Evolutionary conservation across 2,329 filamentous ascomycete genomes (phyloP).

Genomic region (Diplocarpon mali): DNA sequence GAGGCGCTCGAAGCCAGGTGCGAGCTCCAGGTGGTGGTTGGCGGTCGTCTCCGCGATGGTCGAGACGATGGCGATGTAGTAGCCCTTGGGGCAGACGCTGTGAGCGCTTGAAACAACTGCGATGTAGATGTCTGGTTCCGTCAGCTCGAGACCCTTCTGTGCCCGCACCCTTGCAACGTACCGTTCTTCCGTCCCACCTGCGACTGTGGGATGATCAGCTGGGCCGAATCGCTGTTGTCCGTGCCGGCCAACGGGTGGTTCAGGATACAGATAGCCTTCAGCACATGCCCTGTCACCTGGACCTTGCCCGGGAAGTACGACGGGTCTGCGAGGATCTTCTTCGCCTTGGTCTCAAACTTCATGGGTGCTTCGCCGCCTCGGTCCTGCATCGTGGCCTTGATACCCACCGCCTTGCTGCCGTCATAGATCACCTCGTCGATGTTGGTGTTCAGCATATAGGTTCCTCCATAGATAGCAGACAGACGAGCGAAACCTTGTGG

Average conservation of each 20-base stretch:
- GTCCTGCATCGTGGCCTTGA: conserved; percentile 94
- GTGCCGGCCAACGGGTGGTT: conserved; percentile 91
- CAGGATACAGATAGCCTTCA: conserved; percentile 95
- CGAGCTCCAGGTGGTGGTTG: conserved; percentile 93
- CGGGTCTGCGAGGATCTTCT: conserved; percentile 91
- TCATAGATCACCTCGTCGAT: conserved; percentile 86
- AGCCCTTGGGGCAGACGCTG: conserved; percentile 97
- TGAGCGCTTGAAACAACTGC: conserved; percentile 91
- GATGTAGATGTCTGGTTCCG: conserved; percentile 74
- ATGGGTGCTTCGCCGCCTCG: conserved; percentile 63
- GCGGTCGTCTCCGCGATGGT: conserved; percentile 86
- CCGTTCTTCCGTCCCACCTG: conserved; percentile 95
- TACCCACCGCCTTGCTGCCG: conserved; percentile 75
- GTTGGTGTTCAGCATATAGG: conserved; percentile 97
- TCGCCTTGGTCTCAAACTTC: conserved; percentile 92
- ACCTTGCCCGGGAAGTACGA: conserved; percentile 92
- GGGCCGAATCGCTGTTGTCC: conserved; percentile 76
- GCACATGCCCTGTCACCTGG: conserved; percentile 75
- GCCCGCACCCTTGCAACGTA: conserved; percentile 27
- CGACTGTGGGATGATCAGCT: conserved; percentile 95
- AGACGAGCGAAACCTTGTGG: conserved; percentile 96
- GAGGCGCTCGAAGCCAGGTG: conserved; percentile 83
- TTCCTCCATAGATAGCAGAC: conserved; percentile 96
- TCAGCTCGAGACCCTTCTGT: conserved; percentile 8
- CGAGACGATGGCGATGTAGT: conserved; percentile 97